A percentile compares a stretch with the other conserved stretches of the same genome.
These are phyloP conservation scores for Geotrichum siamense DNA, from an alignment of 1,139 yeast species.

Conservation along the genomic window DNA sequence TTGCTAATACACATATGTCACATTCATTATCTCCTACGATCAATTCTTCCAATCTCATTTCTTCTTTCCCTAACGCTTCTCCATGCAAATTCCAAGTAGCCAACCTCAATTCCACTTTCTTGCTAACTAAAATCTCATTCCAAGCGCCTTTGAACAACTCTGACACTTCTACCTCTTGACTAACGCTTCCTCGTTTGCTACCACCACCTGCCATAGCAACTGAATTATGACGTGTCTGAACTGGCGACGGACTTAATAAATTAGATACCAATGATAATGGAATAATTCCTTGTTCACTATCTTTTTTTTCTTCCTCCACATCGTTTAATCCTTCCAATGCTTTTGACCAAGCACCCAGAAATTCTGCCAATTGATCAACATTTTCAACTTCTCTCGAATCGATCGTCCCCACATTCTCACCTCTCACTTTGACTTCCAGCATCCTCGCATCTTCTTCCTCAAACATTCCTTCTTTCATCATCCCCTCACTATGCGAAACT, in stretches of 20 bases:
- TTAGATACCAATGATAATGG: background rate
- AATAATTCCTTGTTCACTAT: background rate
- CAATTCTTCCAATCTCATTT: slow-evolving; percentile 1
- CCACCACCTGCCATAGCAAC: no score
- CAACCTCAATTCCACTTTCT: slow-evolving; percentile 4
- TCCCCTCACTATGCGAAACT: no score
- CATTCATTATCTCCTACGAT: slow-evolving; percentile 5
- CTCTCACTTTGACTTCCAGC: slow-evolving; percentile 4
- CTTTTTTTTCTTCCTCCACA: background rate
- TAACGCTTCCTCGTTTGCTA: no score
- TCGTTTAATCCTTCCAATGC: slow-evolving; percentile 5
- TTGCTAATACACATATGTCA: slow-evolving; percentile 38
- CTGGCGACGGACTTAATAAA: background rate
- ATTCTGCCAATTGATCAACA: slow-evolving; percentile 10
- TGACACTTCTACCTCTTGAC: background rate
- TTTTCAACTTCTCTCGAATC: slow-evolving; percentile 1
- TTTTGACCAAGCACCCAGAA: slow-evolving; percentile 18
- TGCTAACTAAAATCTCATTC: slow-evolving; percentile 6
- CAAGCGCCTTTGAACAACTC: background rate
- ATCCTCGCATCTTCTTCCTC: slow-evolving; percentile 5
- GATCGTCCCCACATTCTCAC: slow-evolving; percentile 13
- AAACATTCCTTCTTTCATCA: no score
- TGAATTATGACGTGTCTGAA: background rate
- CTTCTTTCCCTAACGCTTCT: slow-evolving; percentile 5
- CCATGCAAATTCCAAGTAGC: slow-evolving; percentile 15